Evolutionary conservation across 2,329 filamentous ascomycete genomes (phyloP).

Genomic region (Chalara sp.): DNA sequence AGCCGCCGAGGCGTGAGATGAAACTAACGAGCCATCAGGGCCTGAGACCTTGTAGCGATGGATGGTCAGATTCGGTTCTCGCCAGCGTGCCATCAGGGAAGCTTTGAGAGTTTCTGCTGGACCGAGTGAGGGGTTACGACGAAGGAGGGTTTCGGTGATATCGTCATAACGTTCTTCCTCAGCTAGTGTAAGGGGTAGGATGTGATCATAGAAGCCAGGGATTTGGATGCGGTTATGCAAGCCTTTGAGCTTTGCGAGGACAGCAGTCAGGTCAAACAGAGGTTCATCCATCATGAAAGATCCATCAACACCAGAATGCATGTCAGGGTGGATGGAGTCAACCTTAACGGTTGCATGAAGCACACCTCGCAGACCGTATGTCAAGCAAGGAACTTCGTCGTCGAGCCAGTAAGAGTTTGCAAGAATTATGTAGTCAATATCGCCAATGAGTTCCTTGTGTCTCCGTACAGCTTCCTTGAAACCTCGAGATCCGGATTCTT

Average conservation of each 20-base stretch:
- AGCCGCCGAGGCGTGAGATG: constrained; percentile 78
- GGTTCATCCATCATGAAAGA: constrained; percentile 86
- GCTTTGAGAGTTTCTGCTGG: constrained; percentile 66
- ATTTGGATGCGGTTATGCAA: constrained; percentile 75
- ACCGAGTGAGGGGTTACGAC: constrained; percentile 55
- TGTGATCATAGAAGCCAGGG: constrained; percentile 81
- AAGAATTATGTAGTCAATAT: constrained; percentile 88
- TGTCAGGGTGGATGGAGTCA: constrained; percentile 77
- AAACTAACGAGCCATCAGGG: constrained; percentile 86
- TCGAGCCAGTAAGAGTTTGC: constrained; percentile 99
- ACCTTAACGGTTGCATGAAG: constrained; percentile 89
- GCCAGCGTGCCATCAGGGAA: constrained; percentile 88
- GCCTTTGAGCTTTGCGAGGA: constrained; percentile 78
- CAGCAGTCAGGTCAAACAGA: constrained; percentile 79
- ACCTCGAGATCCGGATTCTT: constrained; percentile 87
- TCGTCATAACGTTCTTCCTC: constrained; percentile 80
- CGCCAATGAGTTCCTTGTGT: constrained; percentile 78
- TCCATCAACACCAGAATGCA: constrained; percentile 95
- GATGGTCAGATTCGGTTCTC: constrained; percentile 89
- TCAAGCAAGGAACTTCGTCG: constrained; percentile 90
- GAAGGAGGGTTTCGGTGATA: constrained; percentile 71
- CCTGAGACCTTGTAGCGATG: constrained; percentile 91
- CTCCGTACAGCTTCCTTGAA: constrained; percentile 77
- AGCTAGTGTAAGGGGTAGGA: constrained; percentile 65
- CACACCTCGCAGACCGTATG: constrained; percentile 88